phyloP scores from a whole-genome alignment of 371 early-diverging fungal genomes.

The Entomophthora muscae region DNA sequence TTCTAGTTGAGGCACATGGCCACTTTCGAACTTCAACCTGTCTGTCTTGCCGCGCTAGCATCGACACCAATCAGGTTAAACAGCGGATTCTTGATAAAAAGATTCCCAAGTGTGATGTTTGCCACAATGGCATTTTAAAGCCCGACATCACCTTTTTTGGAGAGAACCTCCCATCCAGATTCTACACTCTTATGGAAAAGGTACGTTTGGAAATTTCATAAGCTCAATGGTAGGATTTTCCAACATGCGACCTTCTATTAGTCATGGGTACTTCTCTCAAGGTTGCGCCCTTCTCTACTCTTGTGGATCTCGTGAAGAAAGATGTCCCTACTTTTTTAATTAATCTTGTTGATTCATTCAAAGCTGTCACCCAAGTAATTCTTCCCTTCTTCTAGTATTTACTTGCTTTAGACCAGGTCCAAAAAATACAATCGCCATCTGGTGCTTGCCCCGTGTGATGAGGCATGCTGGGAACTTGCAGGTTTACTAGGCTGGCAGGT shows the following conservation, averaged over 20 bases:
- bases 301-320: conserved; percentile 40
- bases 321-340: conserved; percentile 70
- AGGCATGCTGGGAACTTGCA: conserved; percentile 37
- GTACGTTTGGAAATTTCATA: conserved; percentile 6
- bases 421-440: conserved; percentile 34
- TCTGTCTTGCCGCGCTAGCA: conserved; percentile 24
- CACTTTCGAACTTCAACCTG: conserved; percentile 74
- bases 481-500: conserved; percentile 42
- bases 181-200: conserved; percentile 32
- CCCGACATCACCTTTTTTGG: conserved; percentile 94
- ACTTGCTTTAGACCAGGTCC: not conserved
- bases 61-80: conserved; percentile 21
- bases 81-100: conserved; percentile 25
- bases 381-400: not conserved
- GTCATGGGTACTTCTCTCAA: conserved; percentile 79
- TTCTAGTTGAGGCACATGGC: conserved; percentile 87
- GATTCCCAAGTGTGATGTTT: conserved; percentile 47
- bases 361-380: conserved; percentile 22
- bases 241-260: conserved; percentile 61
- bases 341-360: conserved; percentile 37
- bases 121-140: conserved; percentile 52
- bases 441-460: conserved; percentile 60
- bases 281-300: conserved; percentile 75
- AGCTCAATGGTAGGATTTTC: conserved; percentile 30
- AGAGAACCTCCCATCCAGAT: conserved; percentile 63